Evolutionary conservation across 306 rosid species (phyloP), one percentile per base, ranked within the genome.

Genomic region (Gleditsia sinensis): DNA sequence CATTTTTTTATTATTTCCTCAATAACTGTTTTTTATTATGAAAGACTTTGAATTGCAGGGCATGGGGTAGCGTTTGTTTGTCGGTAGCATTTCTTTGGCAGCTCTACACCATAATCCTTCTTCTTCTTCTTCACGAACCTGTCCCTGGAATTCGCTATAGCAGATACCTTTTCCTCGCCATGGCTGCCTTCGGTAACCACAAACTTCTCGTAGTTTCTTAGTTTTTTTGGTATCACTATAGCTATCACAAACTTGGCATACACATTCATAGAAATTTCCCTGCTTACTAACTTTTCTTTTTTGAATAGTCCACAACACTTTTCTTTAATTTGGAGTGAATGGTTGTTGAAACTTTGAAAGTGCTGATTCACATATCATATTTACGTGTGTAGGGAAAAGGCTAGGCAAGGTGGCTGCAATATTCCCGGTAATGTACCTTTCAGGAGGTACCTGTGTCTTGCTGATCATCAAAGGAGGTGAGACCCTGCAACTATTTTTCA

Each of bases 181-280:
- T 78, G n/a, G 69, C 87, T 33, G 83, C 90, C 6, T 86, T 86
- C 16, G 90, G 90, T 83, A 39, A n/a, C n/a, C n/a, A n/a, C 5
- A 32, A 32, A 32, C 34, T 32, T 5, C 34, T 2, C 34, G 5
- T 2, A 32, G 3, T 32, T 32, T 2, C 34, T 32, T 5, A 32
- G 34, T 32, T 32, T 32, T 32, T 32, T 32, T 32, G 34, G 2
- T 32, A n/a, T n/a, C n/a, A n/a, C n/a, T n/a, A n/a, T n/a, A n/a
- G n/a, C n/a, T n/a, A n/a, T n/a, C n/a, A n/a, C n/a, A n/a, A n/a
- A n/a, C n/a, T n/a, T n/a, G n/a, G n/a, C n/a, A n/a, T n/a, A n/a
- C n/a, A n/a, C n/a, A n/a, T n/a, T n/a, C n/a, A n/a, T n/a, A n/a
- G n/a, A n/a, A n/a, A n/a, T n/a, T n/a, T n/a, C n/a, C n/a, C n/a